A percentile compares a stretch with the other conserved stretches of the same genome.
Conservation (phyloP, 2,329 filamentous ascomycete species). For the Beauveria rudraprayagi region DNA sequence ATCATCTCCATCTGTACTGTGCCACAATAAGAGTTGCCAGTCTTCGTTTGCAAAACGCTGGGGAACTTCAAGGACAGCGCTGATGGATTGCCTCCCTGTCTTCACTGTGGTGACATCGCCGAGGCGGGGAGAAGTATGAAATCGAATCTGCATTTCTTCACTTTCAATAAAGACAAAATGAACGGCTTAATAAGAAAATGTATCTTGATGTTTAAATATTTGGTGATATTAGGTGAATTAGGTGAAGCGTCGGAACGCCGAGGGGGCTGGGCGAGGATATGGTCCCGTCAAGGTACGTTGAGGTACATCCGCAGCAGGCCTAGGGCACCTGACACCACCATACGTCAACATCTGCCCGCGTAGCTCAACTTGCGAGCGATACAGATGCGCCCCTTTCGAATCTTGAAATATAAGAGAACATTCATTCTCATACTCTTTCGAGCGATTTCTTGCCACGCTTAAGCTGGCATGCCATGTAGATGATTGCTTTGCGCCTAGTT, state of each 20-base stretch:
- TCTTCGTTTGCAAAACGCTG: slow-evolving; percentile 41
- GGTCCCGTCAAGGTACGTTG: neutral
- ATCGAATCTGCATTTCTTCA: slow-evolving; percentile 26
- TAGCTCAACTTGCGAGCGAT: neutral
- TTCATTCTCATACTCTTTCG: neutral
- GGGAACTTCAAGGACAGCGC: slow-evolving; percentile 61
- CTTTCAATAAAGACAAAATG: neutral
- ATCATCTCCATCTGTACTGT: slow-evolving; percentile 47
- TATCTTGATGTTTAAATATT: neutral
- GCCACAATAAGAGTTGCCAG: slow-evolving; percentile 74
- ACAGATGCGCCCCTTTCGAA: neutral
- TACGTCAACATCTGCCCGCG: neutral
- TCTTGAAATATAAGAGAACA: neutral
- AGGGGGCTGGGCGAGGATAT: neutral
- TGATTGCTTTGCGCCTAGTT: neutral
- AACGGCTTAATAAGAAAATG: neutral
- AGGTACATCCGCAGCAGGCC: neutral
- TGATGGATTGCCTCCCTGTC: slow-evolving; percentile 46
- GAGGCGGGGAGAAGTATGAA: slow-evolving; percentile 59
- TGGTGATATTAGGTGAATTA: neutral
- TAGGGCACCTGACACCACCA: neutral
- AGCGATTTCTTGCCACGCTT: neutral
- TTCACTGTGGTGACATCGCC: slow-evolving; percentile 62
- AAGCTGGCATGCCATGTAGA: neutral
- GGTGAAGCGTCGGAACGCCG: neutral